phyloP scores from a whole-genome alignment of 306 rosid genomes.

The Amphicarpaea edgeworthii region DNA sequence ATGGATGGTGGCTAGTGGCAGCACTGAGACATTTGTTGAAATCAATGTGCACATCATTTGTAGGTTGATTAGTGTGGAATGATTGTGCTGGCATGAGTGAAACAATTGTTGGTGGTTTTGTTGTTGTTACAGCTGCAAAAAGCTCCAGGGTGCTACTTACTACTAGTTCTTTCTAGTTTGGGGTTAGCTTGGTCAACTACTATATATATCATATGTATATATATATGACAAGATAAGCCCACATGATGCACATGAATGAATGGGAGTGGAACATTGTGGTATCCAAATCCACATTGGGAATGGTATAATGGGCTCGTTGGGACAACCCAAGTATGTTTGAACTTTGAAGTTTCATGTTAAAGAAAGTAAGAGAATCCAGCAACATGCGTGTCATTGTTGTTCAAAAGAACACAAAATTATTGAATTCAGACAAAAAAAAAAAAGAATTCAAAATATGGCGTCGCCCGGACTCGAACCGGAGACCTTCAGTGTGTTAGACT shows the following conservation, averaged over 20 bases:
- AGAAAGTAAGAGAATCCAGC: too few relatives aligned
- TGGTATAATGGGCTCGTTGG: background rate
- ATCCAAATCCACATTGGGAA: constrained; percentile 2
- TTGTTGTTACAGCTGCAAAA: constrained; percentile 29
- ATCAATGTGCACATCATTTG: constrained; percentile 42
- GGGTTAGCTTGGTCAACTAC: background rate
- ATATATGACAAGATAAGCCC: too few relatives aligned
- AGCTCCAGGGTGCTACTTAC: background rate
- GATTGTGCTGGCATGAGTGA: constrained; percentile 51
- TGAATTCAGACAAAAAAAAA: background rate
- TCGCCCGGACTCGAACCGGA: constrained; percentile 73
- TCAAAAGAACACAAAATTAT: too few relatives aligned
- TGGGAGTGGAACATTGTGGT: background rate
- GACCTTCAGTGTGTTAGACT: constrained; percentile 96
- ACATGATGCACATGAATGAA: background rate
- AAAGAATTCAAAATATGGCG: constrained; percentile 12
- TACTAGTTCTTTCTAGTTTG: background rate
- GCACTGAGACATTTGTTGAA: constrained; percentile 44
- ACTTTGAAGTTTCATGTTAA: too few relatives aligned
- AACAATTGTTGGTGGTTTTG: constrained; percentile 39
- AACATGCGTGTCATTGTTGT: background rate
- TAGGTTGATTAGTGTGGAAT: constrained; percentile 39
- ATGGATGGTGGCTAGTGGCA: constrained; percentile 13
- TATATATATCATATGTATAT: too few relatives aligned
- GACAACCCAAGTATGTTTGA: background rate